Evolutionary conservation across 2,329 filamentous ascomycete species (phyloP).

Genomic region (Fusarium veterinarium): DNA sequence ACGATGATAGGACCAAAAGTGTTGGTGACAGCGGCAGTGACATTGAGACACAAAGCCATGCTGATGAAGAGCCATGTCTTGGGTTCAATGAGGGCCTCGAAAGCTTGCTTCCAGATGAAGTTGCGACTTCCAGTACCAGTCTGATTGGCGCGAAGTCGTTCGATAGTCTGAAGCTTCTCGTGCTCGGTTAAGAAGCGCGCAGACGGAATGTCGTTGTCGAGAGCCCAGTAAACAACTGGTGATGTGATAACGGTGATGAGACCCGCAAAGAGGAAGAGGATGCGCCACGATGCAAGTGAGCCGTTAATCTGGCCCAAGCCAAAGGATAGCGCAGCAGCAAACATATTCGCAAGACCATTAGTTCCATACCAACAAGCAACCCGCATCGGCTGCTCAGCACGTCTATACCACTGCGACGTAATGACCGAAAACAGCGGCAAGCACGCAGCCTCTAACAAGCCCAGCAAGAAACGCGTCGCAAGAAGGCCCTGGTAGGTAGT

Average conservation of each 20-base stretch:
- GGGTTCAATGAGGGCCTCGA: slow-evolving; percentile 60
- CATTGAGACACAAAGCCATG: slow-evolving; percentile 71
- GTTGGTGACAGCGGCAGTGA: slow-evolving; percentile 72
- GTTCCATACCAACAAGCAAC: slow-evolving; percentile 75
- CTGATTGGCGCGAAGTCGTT: slow-evolving; percentile 78
- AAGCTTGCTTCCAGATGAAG: slow-evolving; percentile 74
- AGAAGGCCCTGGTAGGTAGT: slow-evolving; percentile 61
- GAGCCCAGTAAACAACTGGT: slow-evolving; percentile 68
- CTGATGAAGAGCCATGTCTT: slow-evolving; percentile 70
- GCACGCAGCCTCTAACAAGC: slow-evolving; percentile 64
- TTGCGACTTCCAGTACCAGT: slow-evolving; percentile 79
- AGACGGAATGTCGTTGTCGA: slow-evolving; percentile 69
- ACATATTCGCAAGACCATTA: slow-evolving; percentile 67
- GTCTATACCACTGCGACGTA: slow-evolving; percentile 60
- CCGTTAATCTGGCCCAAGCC: slow-evolving; percentile 65
- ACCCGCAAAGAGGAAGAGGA: slow-evolving; percentile 71
- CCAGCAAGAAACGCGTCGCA: slow-evolving; percentile 60
- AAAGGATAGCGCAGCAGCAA: slow-evolving; percentile 67
- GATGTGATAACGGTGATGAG: slow-evolving; percentile 68
- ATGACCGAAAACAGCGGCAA: slow-evolving; percentile 60
- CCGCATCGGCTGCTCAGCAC: slow-evolving; percentile 69
- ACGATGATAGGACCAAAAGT: slow-evolving; percentile 75
- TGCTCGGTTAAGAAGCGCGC: slow-evolving; percentile 70
- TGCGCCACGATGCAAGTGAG: slow-evolving; percentile 52
- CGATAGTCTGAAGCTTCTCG: slow-evolving; percentile 75